Evolutionary conservation across 306 rosid genomes (phyloP).

Genomic region (Aeschynomene evenia): DNA sequence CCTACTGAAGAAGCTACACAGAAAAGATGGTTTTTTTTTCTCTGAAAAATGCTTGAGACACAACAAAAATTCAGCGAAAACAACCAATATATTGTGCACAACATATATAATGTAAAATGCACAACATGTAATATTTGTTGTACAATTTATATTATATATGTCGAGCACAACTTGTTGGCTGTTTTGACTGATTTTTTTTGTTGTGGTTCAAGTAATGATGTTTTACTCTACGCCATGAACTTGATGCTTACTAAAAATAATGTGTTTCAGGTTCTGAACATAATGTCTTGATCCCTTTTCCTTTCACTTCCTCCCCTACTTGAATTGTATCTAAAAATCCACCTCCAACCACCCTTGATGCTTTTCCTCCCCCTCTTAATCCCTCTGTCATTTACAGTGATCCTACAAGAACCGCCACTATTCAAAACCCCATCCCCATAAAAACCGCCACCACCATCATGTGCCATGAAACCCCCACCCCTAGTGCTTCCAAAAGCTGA

Average conservation of each 20-base stretch:
- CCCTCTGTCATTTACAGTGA: constrained; percentile 76
- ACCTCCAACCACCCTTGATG: constrained; percentile 82
- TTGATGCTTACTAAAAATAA: neutral
- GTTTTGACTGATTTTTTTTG: no score
- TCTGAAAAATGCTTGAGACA: no score
- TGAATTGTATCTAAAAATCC: constrained; percentile 81
- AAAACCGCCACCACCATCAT: constrained; percentile 40
- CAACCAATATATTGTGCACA: no score
- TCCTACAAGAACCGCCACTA: constrained; percentile 83
- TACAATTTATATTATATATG: no score
- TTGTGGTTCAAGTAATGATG: no score
- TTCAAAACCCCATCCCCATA: constrained; percentile 43
- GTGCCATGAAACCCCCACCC: constrained; percentile 40
- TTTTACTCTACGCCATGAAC: constrained; percentile 1
- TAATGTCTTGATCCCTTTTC: constrained; percentile 64
- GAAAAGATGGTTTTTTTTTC: neutral
- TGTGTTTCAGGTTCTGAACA: constrained; percentile 56
- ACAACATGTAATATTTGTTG: no score
- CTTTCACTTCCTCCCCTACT: constrained; percentile 53
- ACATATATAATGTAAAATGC: no score
- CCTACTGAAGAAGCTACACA: constrained; percentile 40
- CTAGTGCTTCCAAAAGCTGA: constrained; percentile 68
- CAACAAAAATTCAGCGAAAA: no score
- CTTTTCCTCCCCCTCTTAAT: constrained; percentile 71
- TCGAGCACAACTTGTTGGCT: no score